Evolutionary conservation across 371 early-diverging fungal genomes (phyloP).

Genomic region (Rhizomucor miehei): DNA sequence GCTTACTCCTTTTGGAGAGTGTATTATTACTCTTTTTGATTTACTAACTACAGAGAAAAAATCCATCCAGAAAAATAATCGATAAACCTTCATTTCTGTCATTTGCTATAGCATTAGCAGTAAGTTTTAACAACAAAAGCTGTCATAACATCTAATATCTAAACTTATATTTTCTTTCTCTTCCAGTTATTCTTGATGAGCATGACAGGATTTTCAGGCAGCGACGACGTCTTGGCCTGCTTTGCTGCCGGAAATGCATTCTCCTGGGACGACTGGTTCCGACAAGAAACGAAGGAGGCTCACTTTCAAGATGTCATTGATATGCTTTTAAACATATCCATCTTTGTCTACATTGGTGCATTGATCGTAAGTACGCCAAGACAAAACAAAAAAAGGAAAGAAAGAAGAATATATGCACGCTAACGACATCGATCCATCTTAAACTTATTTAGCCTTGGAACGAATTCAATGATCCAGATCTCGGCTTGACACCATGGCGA

Average conservation of each 20-base stretch:
- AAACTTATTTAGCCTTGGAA: slow-evolving; percentile 62
- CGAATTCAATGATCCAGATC: slow-evolving; percentile 47
- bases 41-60: not conserved
- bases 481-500: slow-evolving; percentile 63
- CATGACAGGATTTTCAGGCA: slow-evolving; percentile 74
- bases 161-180: slow-evolving; percentile 3
- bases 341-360: slow-evolving; percentile 94
- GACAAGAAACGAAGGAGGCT: slow-evolving; percentile 79
- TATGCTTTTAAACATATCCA: slow-evolving; percentile 82
- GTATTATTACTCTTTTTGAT: not conserved
- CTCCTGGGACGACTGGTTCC: slow-evolving; percentile 92
- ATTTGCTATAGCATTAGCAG: slow-evolving; percentile 87
- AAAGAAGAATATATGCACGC: not conserved
- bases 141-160: not conserved
- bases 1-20: slow-evolving; percentile 1
- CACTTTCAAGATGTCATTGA: slow-evolving; percentile 94
- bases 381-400: no score
- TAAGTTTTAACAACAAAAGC: slow-evolving; percentile 26
- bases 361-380: slow-evolving; percentile 51
- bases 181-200: slow-evolving; percentile 75
- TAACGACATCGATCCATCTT: slow-evolving; percentile 1
- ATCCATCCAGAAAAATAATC: slow-evolving; percentile 52
- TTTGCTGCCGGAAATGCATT: slow-evolving; percentile 92
- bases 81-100: slow-evolving; percentile 91
- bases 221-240: slow-evolving; percentile 88